Percentiles rank a stretch among this genome's conserved stretches.
These are phyloP conservation scores for Phanerochaete carnosa DNA, from an alignment of 768 basidiomycete species.

Conservation along the genomic window DNA sequence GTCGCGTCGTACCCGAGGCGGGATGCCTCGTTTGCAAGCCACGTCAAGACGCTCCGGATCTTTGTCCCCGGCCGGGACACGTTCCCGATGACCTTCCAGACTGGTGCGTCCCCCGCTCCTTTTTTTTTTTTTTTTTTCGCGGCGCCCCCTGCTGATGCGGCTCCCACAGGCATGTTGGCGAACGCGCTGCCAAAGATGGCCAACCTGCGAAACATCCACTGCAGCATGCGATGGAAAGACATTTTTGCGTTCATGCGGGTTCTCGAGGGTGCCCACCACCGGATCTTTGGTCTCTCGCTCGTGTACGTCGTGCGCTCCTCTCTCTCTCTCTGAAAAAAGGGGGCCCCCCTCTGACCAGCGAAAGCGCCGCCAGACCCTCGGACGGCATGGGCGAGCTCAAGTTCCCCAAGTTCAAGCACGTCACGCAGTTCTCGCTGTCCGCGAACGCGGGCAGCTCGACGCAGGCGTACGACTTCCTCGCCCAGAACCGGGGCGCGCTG, in stretches of 20 bases:
- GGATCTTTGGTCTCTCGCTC: slow-evolving; percentile 55
- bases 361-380: slow-evolving; percentile 19
- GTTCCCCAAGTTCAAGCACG: slow-evolving; percentile 33
- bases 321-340: not conserved
- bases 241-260: slow-evolving; percentile 50
- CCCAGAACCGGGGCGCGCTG: slow-evolving; percentile 49
- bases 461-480: slow-evolving; percentile 43
- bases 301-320: slow-evolving; percentile 17
- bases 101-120: slow-evolving; percentile 37
- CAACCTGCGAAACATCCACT: slow-evolving; percentile 58
- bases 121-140: not conserved
- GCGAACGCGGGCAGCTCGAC: slow-evolving; percentile 40
- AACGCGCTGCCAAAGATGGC: slow-evolving; percentile 63
- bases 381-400: slow-evolving; percentile 27
- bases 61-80: slow-evolving; percentile 50
- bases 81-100: slow-evolving; percentile 60
- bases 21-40: slow-evolving; percentile 56
- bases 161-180: slow-evolving; percentile 54
- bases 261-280: slow-evolving; percentile 48
- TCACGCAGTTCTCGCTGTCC: slow-evolving; percentile 56
- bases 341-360: not conserved
- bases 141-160: not conserved
- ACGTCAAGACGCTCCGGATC: slow-evolving; percentile 55
- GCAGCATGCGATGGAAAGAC: slow-evolving; percentile 53
- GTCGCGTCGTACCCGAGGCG: slow-evolving; percentile 66